Evolutionary conservation across 1,139 yeast genomes (phyloP), one percentile per base, ranked within the genome.

Genomic region (Candida neerlandica): DNA sequence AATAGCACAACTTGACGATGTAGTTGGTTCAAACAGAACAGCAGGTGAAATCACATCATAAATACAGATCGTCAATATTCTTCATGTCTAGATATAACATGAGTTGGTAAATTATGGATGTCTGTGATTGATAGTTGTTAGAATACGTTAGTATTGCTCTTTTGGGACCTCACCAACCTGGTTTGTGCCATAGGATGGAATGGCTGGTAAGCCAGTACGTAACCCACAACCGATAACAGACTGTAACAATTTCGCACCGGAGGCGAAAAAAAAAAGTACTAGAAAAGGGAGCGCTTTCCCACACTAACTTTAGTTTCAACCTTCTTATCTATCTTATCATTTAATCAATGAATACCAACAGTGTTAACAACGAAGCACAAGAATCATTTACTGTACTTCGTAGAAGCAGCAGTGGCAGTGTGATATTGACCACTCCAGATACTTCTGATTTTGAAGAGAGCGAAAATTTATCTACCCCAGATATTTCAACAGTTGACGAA

Each of bases 361-460:
- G 10, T 5, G 19, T 30, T 23, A 3, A 21, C 18, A 34, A 15
- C 9, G n/a, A 19, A 12, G 16, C 9, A 21, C 29, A 47, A 3
- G 50, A 43, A 27, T 21, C 30, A n/a, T 47, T 47, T 35, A 21
- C 41, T 2, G 16, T 43, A 9, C 15, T 45, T 27, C 23, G 42
- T 15, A 33, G 41, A 15, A 26, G 21, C 26, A 16, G 35, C 29
- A 35, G 15, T n/a, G 48, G 32, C 3, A 49, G 51, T 41, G 29
- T 49, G 16, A 43, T 49, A 5, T 49, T 49, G 5, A 40, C 44
- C 5, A 43, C 49, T 2, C 41, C 45, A 14, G 41, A 43, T 11
- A 34, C 34, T 32, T 43, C 45, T 2, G 38, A 44, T 2, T 46
- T 35, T 4, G 51, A 41, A 34, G 32, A 30, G 9, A 37, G 12